Evolutionary conservation across 441 rosid species (phyloP).

Genomic region (Pelargonium fulgidum): DNA sequence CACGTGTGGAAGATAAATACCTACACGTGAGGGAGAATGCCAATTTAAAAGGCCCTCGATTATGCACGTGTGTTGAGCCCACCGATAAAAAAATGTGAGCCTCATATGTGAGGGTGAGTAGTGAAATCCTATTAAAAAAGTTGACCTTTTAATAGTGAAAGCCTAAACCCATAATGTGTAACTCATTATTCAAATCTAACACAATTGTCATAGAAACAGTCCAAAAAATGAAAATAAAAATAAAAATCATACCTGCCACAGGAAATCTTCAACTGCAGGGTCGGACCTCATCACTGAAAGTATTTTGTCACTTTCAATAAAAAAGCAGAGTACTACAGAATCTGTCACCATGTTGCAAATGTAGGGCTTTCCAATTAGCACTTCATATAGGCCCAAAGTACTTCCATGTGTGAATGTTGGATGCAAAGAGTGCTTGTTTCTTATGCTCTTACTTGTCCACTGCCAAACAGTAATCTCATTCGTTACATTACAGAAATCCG

Average conservation of each 20-base stretch:
- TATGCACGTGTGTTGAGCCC: too few relatives aligned
- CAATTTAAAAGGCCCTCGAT: too few relatives aligned
- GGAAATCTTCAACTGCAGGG: constrained; percentile 60
- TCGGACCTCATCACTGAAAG: constrained; percentile 48
- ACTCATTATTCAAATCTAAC: too few relatives aligned
- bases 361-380: constrained; percentile 66
- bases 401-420: constrained; percentile 88
- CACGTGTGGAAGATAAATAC: too few relatives aligned
- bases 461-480: constrained; percentile 34
- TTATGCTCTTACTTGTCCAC: constrained; percentile 71
- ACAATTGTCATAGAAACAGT: background rate
- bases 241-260: constrained; percentile 63
- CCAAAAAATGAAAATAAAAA: constrained; percentile 3
- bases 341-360: constrained; percentile 72
- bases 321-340: constrained; percentile 68
- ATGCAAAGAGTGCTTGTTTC: constrained; percentile 70
- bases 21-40: too few relatives aligned
- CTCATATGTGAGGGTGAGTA: too few relatives aligned
- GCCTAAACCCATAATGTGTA: too few relatives aligned
- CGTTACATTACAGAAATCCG: constrained; percentile 5
- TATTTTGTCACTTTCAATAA: constrained; percentile 54
- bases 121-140: too few relatives aligned
- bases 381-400: constrained; percentile 86
- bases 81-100: too few relatives aligned
- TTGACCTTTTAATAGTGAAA: too few relatives aligned